These are phyloP conservation scores for Exidia glandulosa DNA, from an alignment of 768 basidiomycete species.

Conservation along the genomic window DNA sequence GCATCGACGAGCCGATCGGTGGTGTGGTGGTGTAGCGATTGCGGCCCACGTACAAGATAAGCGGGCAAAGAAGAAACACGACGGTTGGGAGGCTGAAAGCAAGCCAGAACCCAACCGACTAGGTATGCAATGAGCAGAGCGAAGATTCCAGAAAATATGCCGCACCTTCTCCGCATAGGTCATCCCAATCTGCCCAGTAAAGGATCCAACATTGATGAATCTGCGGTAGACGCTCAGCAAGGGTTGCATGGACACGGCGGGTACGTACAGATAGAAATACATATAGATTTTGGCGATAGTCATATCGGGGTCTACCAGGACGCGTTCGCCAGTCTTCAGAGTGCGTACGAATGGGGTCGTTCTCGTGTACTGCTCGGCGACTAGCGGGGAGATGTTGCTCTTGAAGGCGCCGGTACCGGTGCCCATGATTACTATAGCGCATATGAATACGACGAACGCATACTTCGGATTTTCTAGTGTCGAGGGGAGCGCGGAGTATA, in stretches of 20 bases:
- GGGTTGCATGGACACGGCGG: background rate
- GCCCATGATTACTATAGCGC: slow-evolving; percentile 54
- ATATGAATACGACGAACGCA: slow-evolving; percentile 23
- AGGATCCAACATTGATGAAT: slow-evolving; percentile 64
- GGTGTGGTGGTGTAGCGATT: slow-evolving; percentile 45
- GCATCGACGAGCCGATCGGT: slow-evolving; percentile 50
- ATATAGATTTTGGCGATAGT: slow-evolving; percentile 66
- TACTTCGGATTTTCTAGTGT: slow-evolving; percentile 2
- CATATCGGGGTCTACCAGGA: slow-evolving; percentile 61
- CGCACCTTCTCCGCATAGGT: slow-evolving; percentile 34
- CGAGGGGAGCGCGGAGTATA: slow-evolving; percentile 54
- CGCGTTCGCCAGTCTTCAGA: slow-evolving; percentile 47
- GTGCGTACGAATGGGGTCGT: slow-evolving; percentile 41
- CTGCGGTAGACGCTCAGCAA: slow-evolving; percentile 47
- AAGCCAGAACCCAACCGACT: slow-evolving; percentile 60
- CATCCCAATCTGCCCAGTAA: slow-evolving; percentile 60
- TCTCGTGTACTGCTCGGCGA: slow-evolving; percentile 64
- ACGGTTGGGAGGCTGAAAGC: slow-evolving; percentile 52
- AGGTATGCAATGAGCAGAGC: background rate
- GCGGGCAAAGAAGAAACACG: slow-evolving; percentile 49
- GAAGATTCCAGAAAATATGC: background rate
- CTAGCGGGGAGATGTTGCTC: slow-evolving; percentile 63
- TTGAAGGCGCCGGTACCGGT: slow-evolving; percentile 64
- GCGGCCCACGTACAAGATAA: slow-evolving; percentile 44
- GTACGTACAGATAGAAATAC: slow-evolving; percentile 3